A percentile compares a stretch with the other conserved stretches of the same genome.
Evolutionary conservation across 2,329 filamentous ascomycete genomes (phyloP).

Genomic region (Pyricularia pennisetigena): DNA sequence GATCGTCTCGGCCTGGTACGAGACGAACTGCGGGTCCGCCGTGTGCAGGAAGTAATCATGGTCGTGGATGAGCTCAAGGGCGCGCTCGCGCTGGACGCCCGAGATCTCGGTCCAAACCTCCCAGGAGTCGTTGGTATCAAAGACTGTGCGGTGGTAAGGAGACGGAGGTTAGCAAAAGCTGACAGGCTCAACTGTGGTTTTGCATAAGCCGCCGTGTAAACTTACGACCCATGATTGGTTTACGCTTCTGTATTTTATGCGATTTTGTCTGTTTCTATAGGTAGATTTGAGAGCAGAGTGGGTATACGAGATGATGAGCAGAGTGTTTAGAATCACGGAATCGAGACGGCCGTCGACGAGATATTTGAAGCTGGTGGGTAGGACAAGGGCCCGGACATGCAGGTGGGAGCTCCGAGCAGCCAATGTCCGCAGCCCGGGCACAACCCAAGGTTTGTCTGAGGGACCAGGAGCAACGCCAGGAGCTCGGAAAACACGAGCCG

Average conservation of each 20-base stretch:
- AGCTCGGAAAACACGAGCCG: not conserved
- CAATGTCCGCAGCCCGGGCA: not conserved
- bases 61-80: conserved; percentile 2
- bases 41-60: conserved; percentile 2
- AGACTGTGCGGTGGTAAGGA: not conserved
- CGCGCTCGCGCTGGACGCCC: not conserved
- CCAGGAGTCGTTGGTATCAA: conserved; percentile 1
- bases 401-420: not conserved
- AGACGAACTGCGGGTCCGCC: conserved; percentile 2
- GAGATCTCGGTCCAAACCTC: not conserved
- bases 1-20: not conserved
- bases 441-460: not conserved
- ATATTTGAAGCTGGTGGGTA: not conserved
- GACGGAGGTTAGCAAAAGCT: not conserved
- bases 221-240: not conserved
- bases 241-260: not conserved
- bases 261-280: not conserved
- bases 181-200: not conserved
- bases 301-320: not conserved
- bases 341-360: not conserved
- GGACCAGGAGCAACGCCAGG: not conserved
- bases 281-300: not conserved
- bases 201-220: not conserved
- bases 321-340: not conserved
- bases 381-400: not conserved